Conservation (phyloP, 1,139 yeast species). For the Arxiozyma telluris region DNA sequence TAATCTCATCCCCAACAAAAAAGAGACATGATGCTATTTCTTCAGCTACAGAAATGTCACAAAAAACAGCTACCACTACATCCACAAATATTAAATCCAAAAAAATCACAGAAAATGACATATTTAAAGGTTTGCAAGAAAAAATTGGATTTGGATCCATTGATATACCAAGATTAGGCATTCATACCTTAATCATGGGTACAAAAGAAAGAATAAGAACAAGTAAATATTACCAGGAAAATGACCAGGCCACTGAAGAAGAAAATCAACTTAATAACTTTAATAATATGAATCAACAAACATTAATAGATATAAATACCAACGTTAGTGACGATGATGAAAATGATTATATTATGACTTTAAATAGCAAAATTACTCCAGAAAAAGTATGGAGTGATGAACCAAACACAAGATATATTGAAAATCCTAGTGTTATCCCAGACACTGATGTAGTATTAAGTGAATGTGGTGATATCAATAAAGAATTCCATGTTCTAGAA, state of each 20-base stretch:
- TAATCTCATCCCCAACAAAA: conserved; percentile 43
- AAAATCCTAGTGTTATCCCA: conserved; percentile 22
- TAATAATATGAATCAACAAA: neutral
- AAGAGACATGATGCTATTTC: neutral
- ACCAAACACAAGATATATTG: conserved; percentile 23
- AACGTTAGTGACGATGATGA: conserved; percentile 33
- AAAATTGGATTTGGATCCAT: conserved; percentile 29
- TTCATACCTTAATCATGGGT: conserved; percentile 33
- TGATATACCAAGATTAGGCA: conserved; percentile 33
- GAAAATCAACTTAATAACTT: conserved; percentile 2
- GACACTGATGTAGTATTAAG: conserved; percentile 29
- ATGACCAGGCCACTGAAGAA: conserved; percentile 31
- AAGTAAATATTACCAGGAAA: conserved; percentile 23
- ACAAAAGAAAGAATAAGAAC: conserved; percentile 20
- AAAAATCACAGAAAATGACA: conserved; percentile 2
- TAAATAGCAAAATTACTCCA: conserved; percentile 21
- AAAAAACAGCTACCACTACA: neutral
- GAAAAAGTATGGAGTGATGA: conserved; percentile 27
- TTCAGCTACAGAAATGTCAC: neutral
- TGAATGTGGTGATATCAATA: conserved; percentile 21
- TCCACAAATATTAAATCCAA: neutral
- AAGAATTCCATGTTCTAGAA: conserved; percentile 32
- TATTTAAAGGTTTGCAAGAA: conserved; percentile 10
- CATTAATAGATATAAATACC: neutral
- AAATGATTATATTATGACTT: conserved; percentile 23